These are phyloP conservation scores for Phytopythium helicoides DNA, from an alignment of 352 stramenopile genomes.

Conservation along the genomic window DNA sequence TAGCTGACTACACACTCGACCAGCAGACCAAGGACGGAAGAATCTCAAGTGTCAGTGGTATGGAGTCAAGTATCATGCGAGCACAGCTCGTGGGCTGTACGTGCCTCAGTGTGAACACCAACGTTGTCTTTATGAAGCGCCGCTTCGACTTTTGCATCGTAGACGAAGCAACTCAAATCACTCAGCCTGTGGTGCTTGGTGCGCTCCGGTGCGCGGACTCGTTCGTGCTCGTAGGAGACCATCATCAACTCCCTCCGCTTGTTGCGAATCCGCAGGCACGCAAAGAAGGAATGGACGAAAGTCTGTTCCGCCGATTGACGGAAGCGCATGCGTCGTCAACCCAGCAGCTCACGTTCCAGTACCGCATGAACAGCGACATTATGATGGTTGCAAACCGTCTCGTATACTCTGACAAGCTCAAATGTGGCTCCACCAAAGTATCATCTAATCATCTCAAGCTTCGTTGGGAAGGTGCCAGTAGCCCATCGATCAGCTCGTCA, in stretches of 20 bases:
- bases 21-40: slow-evolving; percentile 22
- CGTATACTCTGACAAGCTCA: slow-evolving; percentile 92
- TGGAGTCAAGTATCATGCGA: slow-evolving; percentile 48
- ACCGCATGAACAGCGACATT: slow-evolving; percentile 97
- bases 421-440: slow-evolving; percentile 80
- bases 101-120: slow-evolving; percentile 70
- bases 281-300: slow-evolving; percentile 82
- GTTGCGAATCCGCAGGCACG: slow-evolving; percentile 89
- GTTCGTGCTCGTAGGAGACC: slow-evolving; percentile 98
- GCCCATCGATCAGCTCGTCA: slow-evolving; percentile 11
- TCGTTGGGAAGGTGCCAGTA: slow-evolving; percentile 13
- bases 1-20: slow-evolving; percentile 61
- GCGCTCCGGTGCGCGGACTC: slow-evolving; percentile 91
- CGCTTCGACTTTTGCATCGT: slow-evolving; percentile 98
- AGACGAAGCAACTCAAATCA: slow-evolving; percentile 98
- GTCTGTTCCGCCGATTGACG: slow-evolving; percentile 90
- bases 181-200: slow-evolving; percentile 92
- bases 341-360: slow-evolving; percentile 96
- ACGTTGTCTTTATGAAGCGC: slow-evolving; percentile 77
- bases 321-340: slow-evolving; percentile 90
- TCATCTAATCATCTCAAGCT: slow-evolving; percentile 45
- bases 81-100: slow-evolving; percentile 71
- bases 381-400: slow-evolving; percentile 95
- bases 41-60: slow-evolving; percentile 34
- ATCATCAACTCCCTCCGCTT: slow-evolving; percentile 97